These are phyloP conservation scores for Salvia splendens DNA, from an alignment of 257 asterid species.

Conservation along the genomic window DNA sequence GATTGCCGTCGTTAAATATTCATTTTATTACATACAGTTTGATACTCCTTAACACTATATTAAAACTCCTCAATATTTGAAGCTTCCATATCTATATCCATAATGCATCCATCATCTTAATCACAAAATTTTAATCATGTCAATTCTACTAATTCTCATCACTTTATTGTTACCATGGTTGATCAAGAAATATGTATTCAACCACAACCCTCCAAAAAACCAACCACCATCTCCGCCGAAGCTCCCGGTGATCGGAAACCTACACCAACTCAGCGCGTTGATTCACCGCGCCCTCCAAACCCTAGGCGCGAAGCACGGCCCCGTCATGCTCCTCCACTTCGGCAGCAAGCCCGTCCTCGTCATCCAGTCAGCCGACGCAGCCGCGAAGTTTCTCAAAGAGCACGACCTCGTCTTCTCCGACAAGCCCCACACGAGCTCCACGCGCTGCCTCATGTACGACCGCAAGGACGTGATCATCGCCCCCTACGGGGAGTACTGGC, in stretches of 20 bases:
- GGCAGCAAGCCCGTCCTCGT: constrained; percentile 38
- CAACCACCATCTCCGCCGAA: background rate
- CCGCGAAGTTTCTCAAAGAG: background rate
- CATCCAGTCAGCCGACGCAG: background rate
- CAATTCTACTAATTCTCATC: background rate
- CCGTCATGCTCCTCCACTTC: constrained; percentile 56
- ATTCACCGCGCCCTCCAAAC: constrained; percentile 46
- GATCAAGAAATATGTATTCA: background rate
- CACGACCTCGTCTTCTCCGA: constrained; percentile 29
- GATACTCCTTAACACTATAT: too few relatives aligned
- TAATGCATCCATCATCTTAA: too few relatives aligned
- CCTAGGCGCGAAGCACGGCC: constrained; percentile 47
- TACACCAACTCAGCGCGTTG: constrained; percentile 16
- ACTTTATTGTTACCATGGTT: background rate
- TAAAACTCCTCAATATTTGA: too few relatives aligned
- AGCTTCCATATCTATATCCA: too few relatives aligned
- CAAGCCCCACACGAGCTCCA: constrained; percentile 34
- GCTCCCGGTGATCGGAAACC: constrained; percentile 13
- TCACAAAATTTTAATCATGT: too few relatives aligned
- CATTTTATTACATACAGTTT: too few relatives aligned
- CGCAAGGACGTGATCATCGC: constrained; percentile 35
- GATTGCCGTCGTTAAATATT: too few relatives aligned
- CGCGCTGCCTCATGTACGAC: constrained; percentile 34
- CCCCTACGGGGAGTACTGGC: constrained; percentile 55
- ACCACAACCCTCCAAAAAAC: background rate